phyloP scores from a whole-genome alignment of 805 yeast genomes.

The Kluyveromyces aestuarii region DNA sequence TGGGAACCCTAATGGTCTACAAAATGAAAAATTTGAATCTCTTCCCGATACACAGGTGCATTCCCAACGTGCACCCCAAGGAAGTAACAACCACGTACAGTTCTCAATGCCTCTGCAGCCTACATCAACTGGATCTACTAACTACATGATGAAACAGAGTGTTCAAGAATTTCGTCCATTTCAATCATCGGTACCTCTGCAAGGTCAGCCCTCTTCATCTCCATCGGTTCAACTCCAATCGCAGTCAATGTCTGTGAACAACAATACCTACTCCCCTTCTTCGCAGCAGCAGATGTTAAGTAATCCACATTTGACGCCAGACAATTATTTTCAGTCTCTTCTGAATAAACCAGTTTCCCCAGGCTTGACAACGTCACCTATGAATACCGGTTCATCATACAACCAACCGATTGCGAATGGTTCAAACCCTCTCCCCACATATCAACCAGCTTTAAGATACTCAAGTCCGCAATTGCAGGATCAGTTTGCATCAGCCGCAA shows the following conservation, averaged over 20 bases:
- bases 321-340: constrained; percentile 22
- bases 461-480: constrained; percentile 17
- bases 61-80: not conserved
- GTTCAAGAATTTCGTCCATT: constrained; percentile 2
- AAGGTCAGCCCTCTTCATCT: not conserved
- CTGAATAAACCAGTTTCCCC: constrained; percentile 24
- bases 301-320: constrained; percentile 8
- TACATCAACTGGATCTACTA: constrained; percentile 35
- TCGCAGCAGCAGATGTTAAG: not conserved
- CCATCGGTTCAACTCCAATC: not conserved
- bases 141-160: constrained; percentile 25
- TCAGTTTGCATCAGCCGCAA: not conserved
- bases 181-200: constrained; percentile 2
- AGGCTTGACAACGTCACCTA: not conserved
- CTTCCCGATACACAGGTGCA: not conserved
- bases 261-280: not conserved
- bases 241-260: not conserved
- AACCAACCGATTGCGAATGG: constrained; percentile 30
- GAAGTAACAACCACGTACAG: not conserved
- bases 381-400: constrained; percentile 18
- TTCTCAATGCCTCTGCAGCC: constrained; percentile 26
- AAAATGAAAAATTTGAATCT: not conserved
- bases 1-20: constrained; percentile 3
- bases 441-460: constrained; percentile 14
- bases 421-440: constrained; percentile 34